Evolutionary conservation across 805 yeast species (phyloP).

Genomic region (Cyberlindnera galapagoensis): DNA sequence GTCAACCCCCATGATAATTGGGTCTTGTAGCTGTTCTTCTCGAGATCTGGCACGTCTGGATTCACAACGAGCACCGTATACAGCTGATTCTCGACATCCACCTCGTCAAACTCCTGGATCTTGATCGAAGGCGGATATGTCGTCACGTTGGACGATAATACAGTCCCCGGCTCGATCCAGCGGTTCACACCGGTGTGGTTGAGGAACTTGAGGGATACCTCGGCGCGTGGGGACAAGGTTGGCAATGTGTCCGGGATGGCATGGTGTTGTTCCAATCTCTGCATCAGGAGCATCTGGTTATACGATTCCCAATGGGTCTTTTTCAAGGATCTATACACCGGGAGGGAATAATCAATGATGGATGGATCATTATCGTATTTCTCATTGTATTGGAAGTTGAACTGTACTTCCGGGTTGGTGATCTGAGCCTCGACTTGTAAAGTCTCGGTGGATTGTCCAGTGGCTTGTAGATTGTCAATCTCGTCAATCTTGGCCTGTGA

Average conservation of each 20-base stretch:
- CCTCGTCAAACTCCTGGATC: slow-evolving; percentile 61
- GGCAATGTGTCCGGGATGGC: slow-evolving; percentile 94
- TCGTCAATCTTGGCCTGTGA: slow-evolving; percentile 38
- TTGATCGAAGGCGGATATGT: slow-evolving; percentile 69
- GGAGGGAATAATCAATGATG: slow-evolving; percentile 58
- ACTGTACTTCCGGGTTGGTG: slow-evolving; percentile 79
- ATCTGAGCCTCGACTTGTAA: slow-evolving; percentile 57
- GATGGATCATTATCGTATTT: slow-evolving; percentile 34
- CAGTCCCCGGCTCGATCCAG: slow-evolving; percentile 75
- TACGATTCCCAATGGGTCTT: slow-evolving; percentile 66
- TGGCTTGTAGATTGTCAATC: slow-evolving; percentile 30
- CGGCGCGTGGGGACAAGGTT: slow-evolving; percentile 74
- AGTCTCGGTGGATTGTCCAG: slow-evolving; percentile 22
- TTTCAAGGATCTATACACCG: slow-evolving; percentile 72
- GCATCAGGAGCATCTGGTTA: slow-evolving; percentile 77
- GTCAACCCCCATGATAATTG: slow-evolving; percentile 71
- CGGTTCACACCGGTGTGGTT: slow-evolving; percentile 55
- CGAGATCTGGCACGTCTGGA: slow-evolving; percentile 84
- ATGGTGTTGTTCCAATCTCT: slow-evolving; percentile 77
- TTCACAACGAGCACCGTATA: slow-evolving; percentile 81
- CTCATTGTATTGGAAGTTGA: slow-evolving; percentile 45
- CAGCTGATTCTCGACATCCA: slow-evolving; percentile 36
- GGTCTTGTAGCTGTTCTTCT: slow-evolving; percentile 60
- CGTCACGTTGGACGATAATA: slow-evolving; percentile 69
- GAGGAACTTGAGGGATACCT: slow-evolving; percentile 69